Evolutionary conservation across 2,329 filamentous ascomycete species (phyloP), one percentile per base, ranked within the genome.

Genomic region (Fusarium sambucinum): DNA sequence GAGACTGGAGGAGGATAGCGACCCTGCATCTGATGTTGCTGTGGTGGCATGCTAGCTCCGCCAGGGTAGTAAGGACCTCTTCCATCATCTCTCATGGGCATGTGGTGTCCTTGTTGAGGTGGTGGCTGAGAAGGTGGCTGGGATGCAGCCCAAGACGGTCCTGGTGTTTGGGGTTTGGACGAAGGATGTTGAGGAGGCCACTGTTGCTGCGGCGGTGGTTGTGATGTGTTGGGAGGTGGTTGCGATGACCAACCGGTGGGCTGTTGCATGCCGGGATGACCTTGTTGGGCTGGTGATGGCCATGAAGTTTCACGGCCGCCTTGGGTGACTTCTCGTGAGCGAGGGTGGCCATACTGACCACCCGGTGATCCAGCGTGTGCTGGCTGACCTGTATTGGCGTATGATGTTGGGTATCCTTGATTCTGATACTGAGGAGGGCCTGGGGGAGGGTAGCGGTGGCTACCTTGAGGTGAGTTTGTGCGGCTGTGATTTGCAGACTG

Each of bases 291-390:
- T 14, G 55, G 41, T 27, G 68, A 56, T n/a, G 79, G 80, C 72
- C 80, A 80, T 10, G 79, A 68, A 35, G 70, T 74, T 30, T 80
- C 78, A 45, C 77, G 76, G 41, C 81, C 80, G 75, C 59, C 74
- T 53, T 71, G 78, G 0, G 81, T 72, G 17, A 76, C 66, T 45
- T 87, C 85, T 21, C 84, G 81, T 13, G 80, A 76, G 29, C 82
- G 79, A 14, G 82, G 73, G 12, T 80, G 75, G 1, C 81, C 78
- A 58, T 88, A 89, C 67, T 87, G 86, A 21, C 84, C 81, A n/a
- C 84, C 81, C n/a, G 86, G 83, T 9, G 85, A 85, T n/a, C 81
- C 80, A 23, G 80, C 79, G 68, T 82, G 82, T 5, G 77, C 71
- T 32, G 78, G 72, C 37, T 80, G 81, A 8, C 74, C 67, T 41